These are phyloP conservation scores for Colletotrichum gloeosporioides DNA, from an alignment of 2,329 filamentous ascomycete genomes.

Conservation along the genomic window DNA sequence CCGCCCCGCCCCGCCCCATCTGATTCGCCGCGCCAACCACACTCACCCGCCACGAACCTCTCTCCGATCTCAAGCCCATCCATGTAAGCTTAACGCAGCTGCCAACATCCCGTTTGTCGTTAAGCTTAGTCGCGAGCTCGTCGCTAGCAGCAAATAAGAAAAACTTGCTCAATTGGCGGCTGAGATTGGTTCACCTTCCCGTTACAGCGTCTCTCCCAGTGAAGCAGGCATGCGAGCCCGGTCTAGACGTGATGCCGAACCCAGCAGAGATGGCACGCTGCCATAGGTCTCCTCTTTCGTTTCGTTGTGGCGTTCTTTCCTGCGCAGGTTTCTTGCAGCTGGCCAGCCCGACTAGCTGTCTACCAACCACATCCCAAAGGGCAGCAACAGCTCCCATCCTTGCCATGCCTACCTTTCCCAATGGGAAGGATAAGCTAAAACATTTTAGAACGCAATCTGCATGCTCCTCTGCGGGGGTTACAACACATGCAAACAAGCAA, in stretches of 20 bases:
- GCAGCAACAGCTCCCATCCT: neutral
- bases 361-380: neutral
- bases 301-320: neutral
- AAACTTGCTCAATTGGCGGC: constrained; percentile 30
- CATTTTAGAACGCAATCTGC: neutral
- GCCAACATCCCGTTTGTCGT: neutral
- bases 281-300: neutral
- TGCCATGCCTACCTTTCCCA: neutral
- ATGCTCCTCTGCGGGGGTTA: neutral
- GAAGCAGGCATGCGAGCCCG: neutral
- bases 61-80: neutral
- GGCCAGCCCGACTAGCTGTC: neutral
- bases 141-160: neutral
- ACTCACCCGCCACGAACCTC: constrained; percentile 4
- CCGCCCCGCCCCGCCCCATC: constrained; percentile 1
- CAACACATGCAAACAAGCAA: neutral
- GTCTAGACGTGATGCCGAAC: neutral
- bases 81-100: neutral
- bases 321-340: neutral
- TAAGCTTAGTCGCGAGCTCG: neutral
- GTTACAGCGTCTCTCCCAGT: neutral
- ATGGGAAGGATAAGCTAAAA: constrained; percentile 1
- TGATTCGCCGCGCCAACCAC: constrained; percentile 9
- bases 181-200: constrained; percentile 13
- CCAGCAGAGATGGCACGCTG: neutral